Base-by-base conservation (phyloP, 177 flowering plant species). In the Tripterygium wilfordii region DNA sequence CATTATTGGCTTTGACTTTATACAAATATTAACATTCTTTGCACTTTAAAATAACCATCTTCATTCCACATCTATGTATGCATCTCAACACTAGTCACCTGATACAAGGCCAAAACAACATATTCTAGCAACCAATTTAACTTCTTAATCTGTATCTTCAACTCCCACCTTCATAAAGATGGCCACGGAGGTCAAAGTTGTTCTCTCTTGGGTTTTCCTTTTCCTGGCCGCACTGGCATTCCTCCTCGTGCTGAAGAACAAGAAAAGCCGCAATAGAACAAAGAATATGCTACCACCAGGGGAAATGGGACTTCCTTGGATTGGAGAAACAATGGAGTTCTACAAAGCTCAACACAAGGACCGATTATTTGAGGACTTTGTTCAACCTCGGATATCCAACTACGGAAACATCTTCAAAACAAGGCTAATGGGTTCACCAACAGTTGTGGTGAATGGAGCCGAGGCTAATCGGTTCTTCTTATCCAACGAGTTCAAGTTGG, bases 401-500 rank as follows among this genome's bases (percentile, higher is more conserved):
- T 49, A 87, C 45, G 91, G 87, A 1, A 58, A 49, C 3, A 56
- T 76, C 13, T 79, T 87, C 72, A 83, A 76, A 39, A 87, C 89
- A n/a, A 63, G 71, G 63, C 62, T 83, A 1, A 77, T 87, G 84
- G 96, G 96, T 0, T 61, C 76, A 4, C 82, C 85, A 12, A 87
- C 89, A 0, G 71, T 87, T 25, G 62, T 87, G 0, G 82, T 82
- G 0, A 78, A 61, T 46, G 96, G 91, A 33, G 78, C 75, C 0
- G 74, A 64, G 3, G 96, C 88, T 18, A 83, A 83, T 29, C 55
- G 63, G 25, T 81, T 84, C 56, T 71, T 87, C 52, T 42, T 81
- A 16, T 74, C 91, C 0, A 83, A 79, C 37, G 88, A 87, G 64
- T 83, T 86, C 70, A 83, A 81, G 76, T 48, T 81, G 18, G 96